Base-by-base conservation (phyloP, 306 rosid species). In the Dalbergia oliveri region DNA sequence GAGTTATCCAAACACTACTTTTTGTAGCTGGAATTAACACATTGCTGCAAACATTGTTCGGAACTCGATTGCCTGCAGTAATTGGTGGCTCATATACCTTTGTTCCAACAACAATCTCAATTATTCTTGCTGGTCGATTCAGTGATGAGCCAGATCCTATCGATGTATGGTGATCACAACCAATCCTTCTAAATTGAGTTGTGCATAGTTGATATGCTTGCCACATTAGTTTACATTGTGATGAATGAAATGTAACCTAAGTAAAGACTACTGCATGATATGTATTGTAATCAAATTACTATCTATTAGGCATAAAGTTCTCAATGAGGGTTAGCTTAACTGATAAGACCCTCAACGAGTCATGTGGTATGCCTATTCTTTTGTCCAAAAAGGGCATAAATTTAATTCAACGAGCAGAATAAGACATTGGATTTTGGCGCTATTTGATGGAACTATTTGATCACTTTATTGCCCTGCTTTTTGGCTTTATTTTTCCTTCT, bases 21-120 rank as follows among this genome's bases (percentile, higher is more conserved):
- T 90, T 96, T 82, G 99, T 96, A 34, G 99, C 99, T 73, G 99
- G 99, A 79, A 78, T 96, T 79, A 96, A 96, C 97, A 96, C 99
- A 50, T 84, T 96, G 86, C 67, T 81, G 82, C 99, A 96, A 85
- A 41, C 98, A 15, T 21, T 87, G 73, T 96, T 96, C 71, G 99
- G 99, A 77, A 89, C 86, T 65, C 94, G 99, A 76, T 78, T 96
- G 81, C 99, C 99, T 19, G 97, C 99, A 18, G 97, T 96, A 35
- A 93, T 93, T 67, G 98, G 97, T 86, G 99, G 97, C 77, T 96
- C 99, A 4, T 96, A 93, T 66, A 89, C 99, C 79, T 96, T 88
- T 78, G 99, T 96, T 56, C 93, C 99, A 19, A 88, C 99, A 79
- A 93, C 99, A 53, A 89, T 96, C 83, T 96, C 99, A 31, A 96